phyloP scores from a whole-genome alignment of 345 rosid species.

The Rhodamnia rubescens region DNA sequence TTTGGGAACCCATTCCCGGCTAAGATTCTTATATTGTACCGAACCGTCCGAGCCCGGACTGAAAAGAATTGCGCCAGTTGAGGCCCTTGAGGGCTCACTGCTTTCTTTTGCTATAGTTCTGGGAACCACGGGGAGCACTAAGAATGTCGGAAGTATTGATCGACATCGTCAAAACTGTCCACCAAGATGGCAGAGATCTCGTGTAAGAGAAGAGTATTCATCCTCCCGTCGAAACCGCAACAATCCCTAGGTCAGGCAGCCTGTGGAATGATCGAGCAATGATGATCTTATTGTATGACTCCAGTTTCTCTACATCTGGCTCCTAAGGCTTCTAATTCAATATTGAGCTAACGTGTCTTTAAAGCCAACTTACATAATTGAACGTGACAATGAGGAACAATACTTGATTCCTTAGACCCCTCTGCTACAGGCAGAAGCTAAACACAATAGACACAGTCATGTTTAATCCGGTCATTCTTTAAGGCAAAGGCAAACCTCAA shows the following conservation, averaged over 20 bases:
- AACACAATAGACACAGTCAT: not conserved
- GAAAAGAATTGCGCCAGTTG: not conserved
- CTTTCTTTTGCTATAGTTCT: not conserved
- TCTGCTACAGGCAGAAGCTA: not conserved
- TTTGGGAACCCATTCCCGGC: too few relatives aligned
- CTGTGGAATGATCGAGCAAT: not conserved
- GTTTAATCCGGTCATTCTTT: not conserved
- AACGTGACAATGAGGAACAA: not conserved
- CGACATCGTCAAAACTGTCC: not conserved
- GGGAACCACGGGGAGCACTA: not conserved
- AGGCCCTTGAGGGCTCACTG: not conserved
- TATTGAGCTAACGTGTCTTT: not conserved
- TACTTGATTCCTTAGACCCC: not conserved
- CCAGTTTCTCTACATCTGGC: not conserved
- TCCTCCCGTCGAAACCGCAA: fast-evolving
- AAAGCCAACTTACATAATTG: not conserved
- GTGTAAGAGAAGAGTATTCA: not conserved
- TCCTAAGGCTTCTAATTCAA: not conserved
- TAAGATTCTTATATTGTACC: not conserved
- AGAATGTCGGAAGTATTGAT: not conserved
- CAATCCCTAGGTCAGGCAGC: not conserved
- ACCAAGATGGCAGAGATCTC: not conserved
- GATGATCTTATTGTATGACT: not conserved
- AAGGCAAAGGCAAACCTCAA: not conserved
- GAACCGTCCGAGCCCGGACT: too few relatives aligned